phyloP scores from a whole-genome alignment of 1,139 yeast species.

The Candida albicans region DNA sequence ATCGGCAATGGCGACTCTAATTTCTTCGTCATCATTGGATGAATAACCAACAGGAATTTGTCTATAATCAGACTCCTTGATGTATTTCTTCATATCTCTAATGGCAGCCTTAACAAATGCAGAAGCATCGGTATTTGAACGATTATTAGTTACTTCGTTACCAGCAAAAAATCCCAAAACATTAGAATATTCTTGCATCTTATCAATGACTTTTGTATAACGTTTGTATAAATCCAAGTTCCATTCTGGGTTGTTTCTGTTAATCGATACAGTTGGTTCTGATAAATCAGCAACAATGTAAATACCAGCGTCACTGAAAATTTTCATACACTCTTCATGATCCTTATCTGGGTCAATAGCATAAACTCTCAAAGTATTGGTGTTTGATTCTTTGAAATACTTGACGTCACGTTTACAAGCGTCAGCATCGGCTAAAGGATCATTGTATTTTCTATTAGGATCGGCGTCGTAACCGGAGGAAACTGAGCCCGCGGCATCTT shows the following conservation, averaged over 20 bases:
- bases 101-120: slow-evolving; percentile 89
- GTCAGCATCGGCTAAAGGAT: slow-evolving; percentile 73
- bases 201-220: slow-evolving; percentile 72
- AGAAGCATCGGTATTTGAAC: slow-evolving; percentile 71
- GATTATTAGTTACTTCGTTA: slow-evolving; percentile 82
- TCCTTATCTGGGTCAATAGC: slow-evolving; percentile 65
- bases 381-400: slow-evolving; percentile 57
- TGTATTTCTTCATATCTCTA: slow-evolving; percentile 78
- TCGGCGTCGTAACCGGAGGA: slow-evolving; percentile 5
- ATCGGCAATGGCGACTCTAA: slow-evolving; percentile 71
- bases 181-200: slow-evolving; percentile 69
- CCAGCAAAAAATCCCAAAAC: slow-evolving; percentile 89
- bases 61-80: slow-evolving; percentile 64
- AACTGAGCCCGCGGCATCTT: slow-evolving; percentile 43
- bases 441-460: slow-evolving; percentile 49
- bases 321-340: slow-evolving; percentile 67
- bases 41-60: slow-evolving; percentile 85
- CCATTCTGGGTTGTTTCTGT: slow-evolving; percentile 65
- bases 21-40: slow-evolving; percentile 76
- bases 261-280: slow-evolving; percentile 62
- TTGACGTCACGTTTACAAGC: slow-evolving; percentile 81
- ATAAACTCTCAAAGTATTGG: slow-evolving; percentile 72
- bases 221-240: slow-evolving; percentile 63
- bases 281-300: slow-evolving; percentile 78
- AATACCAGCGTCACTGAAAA: slow-evolving; percentile 71